phyloP scores from a whole-genome alignment of 495 filamentous ascomycete genomes.

The Monascus purpureus region DNA sequence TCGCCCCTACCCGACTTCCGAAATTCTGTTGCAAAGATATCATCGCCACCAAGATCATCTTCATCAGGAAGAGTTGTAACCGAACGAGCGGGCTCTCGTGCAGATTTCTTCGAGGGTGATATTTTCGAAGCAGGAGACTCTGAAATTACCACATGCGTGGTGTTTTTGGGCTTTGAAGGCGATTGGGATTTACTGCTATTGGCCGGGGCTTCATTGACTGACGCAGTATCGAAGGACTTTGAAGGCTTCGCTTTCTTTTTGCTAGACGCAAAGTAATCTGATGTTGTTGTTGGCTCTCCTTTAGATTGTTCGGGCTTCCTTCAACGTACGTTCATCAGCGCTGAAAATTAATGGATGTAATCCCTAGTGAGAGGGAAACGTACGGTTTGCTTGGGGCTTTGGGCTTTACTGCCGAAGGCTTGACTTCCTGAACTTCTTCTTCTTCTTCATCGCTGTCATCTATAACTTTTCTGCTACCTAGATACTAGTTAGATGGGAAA shows the following conservation, averaged over 20 bases:
- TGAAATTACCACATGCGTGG: constrained; percentile 3
- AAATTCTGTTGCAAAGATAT: constrained; percentile 56
- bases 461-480: constrained; percentile 56
- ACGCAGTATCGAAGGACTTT: constrained; percentile 12
- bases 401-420: constrained; percentile 23
- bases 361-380: constrained; percentile 1
- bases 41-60: constrained; percentile 55
- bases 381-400: constrained; percentile 33
- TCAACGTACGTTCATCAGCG: background rate
- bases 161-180: constrained; percentile 11
- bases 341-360: no score
- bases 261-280: constrained; percentile 47
- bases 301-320: constrained; percentile 32
- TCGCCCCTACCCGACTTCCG: constrained; percentile 46
- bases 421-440: constrained; percentile 12
- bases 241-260: constrained; percentile 32
- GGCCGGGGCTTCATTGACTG: constrained; percentile 4
- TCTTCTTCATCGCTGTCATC: constrained; percentile 68
- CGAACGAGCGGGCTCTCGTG: constrained; percentile 19
- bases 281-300: constrained; percentile 40
- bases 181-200: constrained; percentile 9
- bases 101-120: constrained; percentile 20
- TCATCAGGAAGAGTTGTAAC: constrained; percentile 31
- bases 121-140: constrained; percentile 3
- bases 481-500: constrained; percentile 8